phyloP scores from a whole-genome alignment of 495 filamentous ascomycete genomes.

The Pyrenopolyporus hunteri region DNA sequence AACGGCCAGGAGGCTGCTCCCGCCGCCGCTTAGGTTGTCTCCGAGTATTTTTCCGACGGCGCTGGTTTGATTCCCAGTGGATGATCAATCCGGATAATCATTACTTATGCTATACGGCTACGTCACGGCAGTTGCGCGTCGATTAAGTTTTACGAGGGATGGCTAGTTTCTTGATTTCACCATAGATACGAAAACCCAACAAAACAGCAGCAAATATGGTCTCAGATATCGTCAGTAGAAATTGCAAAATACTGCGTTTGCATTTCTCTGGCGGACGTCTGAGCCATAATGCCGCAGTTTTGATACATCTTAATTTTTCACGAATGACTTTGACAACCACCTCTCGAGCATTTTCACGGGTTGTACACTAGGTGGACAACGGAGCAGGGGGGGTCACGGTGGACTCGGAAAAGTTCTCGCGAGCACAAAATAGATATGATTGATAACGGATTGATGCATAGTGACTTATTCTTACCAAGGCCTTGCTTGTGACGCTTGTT shows the following conservation, averaged over 20 bases:
- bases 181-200: constrained; percentile 38
- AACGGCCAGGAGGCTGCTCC: constrained; percentile 52
- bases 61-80: constrained; percentile 22
- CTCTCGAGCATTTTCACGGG: constrained; percentile 42
- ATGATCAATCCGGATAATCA: constrained; percentile 27
- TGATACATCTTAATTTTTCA: constrained; percentile 32
- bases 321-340: constrained; percentile 35
- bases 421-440: constrained; percentile 43
- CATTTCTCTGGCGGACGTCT: constrained; percentile 30
- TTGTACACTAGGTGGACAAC: constrained; percentile 46
- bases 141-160: constrained; percentile 26
- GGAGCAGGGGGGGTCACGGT: constrained; percentile 35
- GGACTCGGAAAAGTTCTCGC: constrained; percentile 46
- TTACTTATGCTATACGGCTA: constrained; percentile 27
- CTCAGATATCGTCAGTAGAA: constrained; percentile 28
- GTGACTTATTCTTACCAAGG: background rate
- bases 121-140: constrained; percentile 30
- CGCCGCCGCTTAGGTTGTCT: constrained; percentile 34
- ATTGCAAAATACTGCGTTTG: constrained; percentile 24
- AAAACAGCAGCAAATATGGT: constrained; percentile 31
- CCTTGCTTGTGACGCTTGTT: too few species aligned
- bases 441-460: constrained; percentile 34
- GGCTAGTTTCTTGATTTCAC: constrained; percentile 35
- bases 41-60: constrained; percentile 25
- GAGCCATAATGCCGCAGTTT: constrained; percentile 29